Conservation (phyloP, 139 green algal genomes). For the Chlamydomonas sp. region DNA sequence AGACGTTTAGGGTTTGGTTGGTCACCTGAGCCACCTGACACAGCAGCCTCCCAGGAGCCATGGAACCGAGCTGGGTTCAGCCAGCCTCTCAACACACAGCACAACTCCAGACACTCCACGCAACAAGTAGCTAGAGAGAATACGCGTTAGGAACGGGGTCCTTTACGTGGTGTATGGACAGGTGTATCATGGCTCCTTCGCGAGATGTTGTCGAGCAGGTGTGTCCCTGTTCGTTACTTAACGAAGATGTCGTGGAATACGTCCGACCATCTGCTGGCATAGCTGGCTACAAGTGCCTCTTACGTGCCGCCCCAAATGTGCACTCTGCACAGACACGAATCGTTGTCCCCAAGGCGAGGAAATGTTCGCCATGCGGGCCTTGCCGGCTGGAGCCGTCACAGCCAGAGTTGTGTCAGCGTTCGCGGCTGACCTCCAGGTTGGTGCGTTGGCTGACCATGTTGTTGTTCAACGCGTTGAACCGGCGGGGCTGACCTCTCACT, state of each 20-base stretch:
- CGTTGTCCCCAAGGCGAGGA: background rate
- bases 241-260: too few species aligned
- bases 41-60: too few species aligned
- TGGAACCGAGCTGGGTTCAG: too few species aligned
- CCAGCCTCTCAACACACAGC: too few species aligned
- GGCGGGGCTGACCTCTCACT: background rate
- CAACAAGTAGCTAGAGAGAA: too few species aligned
- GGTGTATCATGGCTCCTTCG: background rate
- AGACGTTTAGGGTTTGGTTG: too few species aligned
- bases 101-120: too few species aligned
- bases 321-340: background rate
- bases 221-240: background rate
- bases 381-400: conserved; percentile 13
- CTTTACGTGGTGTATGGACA: too few species aligned
- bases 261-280: too few species aligned
- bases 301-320: background rate
- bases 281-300: background rate
- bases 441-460: background rate
- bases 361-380: background rate
- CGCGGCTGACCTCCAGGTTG: background rate
- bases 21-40: too few species aligned
- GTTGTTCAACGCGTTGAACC: background rate
- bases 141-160: too few species aligned
- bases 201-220: conserved; percentile 14
- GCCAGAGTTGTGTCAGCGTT: conserved; percentile 26